phyloP scores from a whole-genome alignment of 768 basidiomycete species.

The Mycena metata region DNA sequence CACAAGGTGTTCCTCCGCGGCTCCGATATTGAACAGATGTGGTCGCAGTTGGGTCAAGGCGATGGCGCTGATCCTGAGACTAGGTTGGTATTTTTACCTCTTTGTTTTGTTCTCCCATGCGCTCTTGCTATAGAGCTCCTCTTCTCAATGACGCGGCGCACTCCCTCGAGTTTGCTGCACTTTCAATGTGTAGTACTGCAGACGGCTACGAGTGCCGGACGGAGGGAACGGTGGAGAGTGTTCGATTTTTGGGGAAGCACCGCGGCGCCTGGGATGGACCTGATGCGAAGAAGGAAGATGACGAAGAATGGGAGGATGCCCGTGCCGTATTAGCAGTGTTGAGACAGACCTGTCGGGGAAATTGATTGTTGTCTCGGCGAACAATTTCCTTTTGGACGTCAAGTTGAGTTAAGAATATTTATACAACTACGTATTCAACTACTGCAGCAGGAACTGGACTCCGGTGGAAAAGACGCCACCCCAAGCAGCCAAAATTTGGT shows the following conservation, averaged over 20 bases:
- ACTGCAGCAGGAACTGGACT: conserved; percentile 13
- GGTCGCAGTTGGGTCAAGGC: conserved; percentile 16
- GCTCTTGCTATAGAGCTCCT: conserved; percentile 3
- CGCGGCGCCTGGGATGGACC: not conserved
- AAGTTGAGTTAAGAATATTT: not conserved
- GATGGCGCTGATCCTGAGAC: not conserved
- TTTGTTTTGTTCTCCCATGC: not conserved
- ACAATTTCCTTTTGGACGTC: too few species aligned
- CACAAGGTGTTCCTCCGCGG: conserved; percentile 35
- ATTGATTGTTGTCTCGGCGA: not conserved
- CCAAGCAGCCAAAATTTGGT: not conserved
- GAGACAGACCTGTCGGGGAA: conserved; percentile 9
- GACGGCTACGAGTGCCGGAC: conserved; percentile 29
- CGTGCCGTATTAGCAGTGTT: conserved; percentile 18
- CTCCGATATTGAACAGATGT: conserved; percentile 23
- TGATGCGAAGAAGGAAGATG: conserved; percentile 1
- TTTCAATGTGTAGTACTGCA: conserved; percentile 35
- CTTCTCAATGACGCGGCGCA: conserved; percentile 27
- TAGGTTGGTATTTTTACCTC: conserved; percentile 1
- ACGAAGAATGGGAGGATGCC: conserved; percentile 39
- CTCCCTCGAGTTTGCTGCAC: conserved; percentile 32
- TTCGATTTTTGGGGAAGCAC: conserved; percentile 23
- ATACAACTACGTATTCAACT: not conserved
- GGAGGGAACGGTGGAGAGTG: conserved; percentile 27
- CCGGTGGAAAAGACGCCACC: not conserved